A percentile compares a stretch with the other conserved stretches of the same genome.
These are phyloP conservation scores for Allium sativum DNA, from an alignment of 106 monocot genomes.

Conservation along the genomic window DNA sequence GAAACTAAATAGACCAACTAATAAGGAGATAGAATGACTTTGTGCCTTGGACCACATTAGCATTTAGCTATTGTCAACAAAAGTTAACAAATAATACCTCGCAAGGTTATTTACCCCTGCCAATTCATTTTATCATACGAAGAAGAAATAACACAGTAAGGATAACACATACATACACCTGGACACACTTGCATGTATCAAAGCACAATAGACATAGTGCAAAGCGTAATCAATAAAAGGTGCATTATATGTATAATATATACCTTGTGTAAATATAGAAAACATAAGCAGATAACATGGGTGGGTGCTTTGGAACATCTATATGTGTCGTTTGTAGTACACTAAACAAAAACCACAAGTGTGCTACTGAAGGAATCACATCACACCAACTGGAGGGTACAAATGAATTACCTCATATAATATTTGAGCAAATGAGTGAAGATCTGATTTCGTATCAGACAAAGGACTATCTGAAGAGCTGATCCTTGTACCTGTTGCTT, in stretches of 20 bases:
- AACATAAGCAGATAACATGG: not conserved
- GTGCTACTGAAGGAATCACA: not conserved
- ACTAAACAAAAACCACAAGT: too few species aligned
- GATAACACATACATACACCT: too few species aligned
- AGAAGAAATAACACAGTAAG: too few species aligned
- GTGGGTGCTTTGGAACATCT: not conserved
- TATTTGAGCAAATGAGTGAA: slow-evolving; percentile 3
- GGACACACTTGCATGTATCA: too few species aligned
- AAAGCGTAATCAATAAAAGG: not conserved
- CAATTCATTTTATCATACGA: too few species aligned
- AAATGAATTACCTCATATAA: slow-evolving; percentile 4
- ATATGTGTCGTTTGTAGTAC: not conserved
- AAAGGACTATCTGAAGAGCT: not conserved
- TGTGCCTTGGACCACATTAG: too few species aligned
- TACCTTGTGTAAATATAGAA: not conserved
- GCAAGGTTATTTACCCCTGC: too few species aligned
- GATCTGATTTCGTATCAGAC: slow-evolving; percentile 3
- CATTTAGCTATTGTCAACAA: too few species aligned
- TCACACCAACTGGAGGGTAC: too few species aligned
- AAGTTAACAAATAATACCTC: too few species aligned
- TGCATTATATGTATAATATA: not conserved
- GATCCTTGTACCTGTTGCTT: slow-evolving; percentile 2
- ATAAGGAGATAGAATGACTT: too few species aligned
- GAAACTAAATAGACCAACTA: too few species aligned
- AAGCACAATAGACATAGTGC: not conserved